These are phyloP conservation scores for Botrytis elliptica DNA, from an alignment of 2,329 filamentous ascomycete species.

Conservation along the genomic window DNA sequence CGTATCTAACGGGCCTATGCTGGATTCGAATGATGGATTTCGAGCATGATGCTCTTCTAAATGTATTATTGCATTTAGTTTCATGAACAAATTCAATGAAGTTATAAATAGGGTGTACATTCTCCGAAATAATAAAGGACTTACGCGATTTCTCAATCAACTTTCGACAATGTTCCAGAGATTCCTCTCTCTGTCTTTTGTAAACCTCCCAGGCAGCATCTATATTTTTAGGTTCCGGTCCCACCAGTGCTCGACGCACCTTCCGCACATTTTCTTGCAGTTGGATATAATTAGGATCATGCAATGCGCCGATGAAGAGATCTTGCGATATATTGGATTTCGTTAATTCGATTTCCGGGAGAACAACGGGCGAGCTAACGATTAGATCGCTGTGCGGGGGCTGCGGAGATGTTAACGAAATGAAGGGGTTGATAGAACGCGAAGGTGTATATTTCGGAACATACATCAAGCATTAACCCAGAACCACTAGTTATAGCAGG, in stretches of 20 bases:
- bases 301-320: slow-evolving; percentile 28
- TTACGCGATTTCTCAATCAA: slow-evolving; percentile 45
- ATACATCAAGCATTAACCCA: slow-evolving; percentile 7
- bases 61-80: background rate
- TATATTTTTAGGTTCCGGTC: slow-evolving; percentile 38
- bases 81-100: background rate
- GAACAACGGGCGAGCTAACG: slow-evolving; percentile 24
- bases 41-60: slow-evolving; percentile 28
- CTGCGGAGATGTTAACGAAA: slow-evolving; percentile 23
- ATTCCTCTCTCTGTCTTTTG: slow-evolving; percentile 44
- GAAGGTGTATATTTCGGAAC: background rate
- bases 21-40: slow-evolving; percentile 30
- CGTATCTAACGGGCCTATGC: slow-evolving; percentile 29
- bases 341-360: slow-evolving; percentile 29
- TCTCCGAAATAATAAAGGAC: slow-evolving; percentile 3
- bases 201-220: slow-evolving; percentile 49
- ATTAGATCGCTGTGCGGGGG: slow-evolving; percentile 29
- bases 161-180: slow-evolving; percentile 43
- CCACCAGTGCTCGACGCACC: slow-evolving; percentile 30
- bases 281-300: slow-evolving; percentile 36
- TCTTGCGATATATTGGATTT: slow-evolving; percentile 33
- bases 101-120: background rate
- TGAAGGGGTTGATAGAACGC: background rate
- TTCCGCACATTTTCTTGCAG: slow-evolving; percentile 35
- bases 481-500: background rate